These are phyloP conservation scores for Angomonas deanei DNA, from an alignment of 208 protist species.

Conservation along the genomic window DNA sequence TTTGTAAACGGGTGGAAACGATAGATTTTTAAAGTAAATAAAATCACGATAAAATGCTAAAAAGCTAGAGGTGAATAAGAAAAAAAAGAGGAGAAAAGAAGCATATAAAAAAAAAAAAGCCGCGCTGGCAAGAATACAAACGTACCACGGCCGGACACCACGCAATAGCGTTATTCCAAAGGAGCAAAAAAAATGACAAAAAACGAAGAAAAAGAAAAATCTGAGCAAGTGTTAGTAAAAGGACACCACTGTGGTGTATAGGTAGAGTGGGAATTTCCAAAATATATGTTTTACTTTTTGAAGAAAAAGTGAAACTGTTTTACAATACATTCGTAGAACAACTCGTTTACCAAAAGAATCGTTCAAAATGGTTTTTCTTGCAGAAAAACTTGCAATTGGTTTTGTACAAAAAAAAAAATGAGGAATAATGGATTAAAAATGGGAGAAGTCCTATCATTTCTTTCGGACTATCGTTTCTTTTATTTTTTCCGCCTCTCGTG, in stretches of 20 bases:
- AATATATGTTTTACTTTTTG: too few relatives aligned
- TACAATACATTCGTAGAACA: too few relatives aligned
- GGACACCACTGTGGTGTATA: not conserved
- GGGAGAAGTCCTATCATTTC: too few relatives aligned
- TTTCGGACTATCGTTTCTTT: not conserved
- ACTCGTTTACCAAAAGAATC: too few relatives aligned
- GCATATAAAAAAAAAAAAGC: not conserved
- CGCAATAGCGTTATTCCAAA: not conserved
- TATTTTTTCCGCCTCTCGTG: conserved; percentile 16
- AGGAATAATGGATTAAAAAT: too few relatives aligned
- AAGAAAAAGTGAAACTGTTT: too few relatives aligned
- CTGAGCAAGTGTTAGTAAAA: not conserved
- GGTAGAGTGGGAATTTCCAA: not conserved
- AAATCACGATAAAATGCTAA: not conserved
- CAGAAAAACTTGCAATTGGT: too few relatives aligned
- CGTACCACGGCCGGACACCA: not conserved
- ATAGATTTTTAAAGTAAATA: not conserved
- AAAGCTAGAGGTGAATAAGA: not conserved
- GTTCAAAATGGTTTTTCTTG: too few relatives aligned
- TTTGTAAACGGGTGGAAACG: too few relatives aligned
- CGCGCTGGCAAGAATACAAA: not conserved
- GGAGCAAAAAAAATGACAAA: not conserved
- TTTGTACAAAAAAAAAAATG: not conserved
- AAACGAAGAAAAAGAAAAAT: conserved; percentile 2
- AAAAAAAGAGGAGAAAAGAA: conserved; percentile 8